Evolutionary conservation across 257 asterid genomes (phyloP).

Genomic region (Salvia hispanica): DNA sequence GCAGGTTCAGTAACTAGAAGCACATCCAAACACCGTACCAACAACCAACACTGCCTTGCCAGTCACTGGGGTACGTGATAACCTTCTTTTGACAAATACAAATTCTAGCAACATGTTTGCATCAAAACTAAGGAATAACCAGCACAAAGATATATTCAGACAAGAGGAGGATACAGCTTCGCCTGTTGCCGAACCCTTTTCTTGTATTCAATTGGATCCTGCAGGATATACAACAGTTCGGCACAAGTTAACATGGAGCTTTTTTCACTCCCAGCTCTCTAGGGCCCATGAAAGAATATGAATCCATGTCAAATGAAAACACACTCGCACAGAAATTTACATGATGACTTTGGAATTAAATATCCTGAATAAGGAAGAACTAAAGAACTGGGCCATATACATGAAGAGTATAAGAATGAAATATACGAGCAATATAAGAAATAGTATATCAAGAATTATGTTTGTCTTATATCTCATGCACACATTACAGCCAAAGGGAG

Average conservation of each 20-base stretch:
- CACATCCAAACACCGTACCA: slow-evolving; percentile 25
- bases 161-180: slow-evolving; percentile 70
- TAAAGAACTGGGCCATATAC: neutral
- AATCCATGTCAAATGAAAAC: neutral
- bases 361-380: no score
- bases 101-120: slow-evolving; percentile 17
- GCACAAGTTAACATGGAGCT: neutral
- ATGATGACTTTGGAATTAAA: no score
- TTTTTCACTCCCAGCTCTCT: no score
- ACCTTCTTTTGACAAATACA: slow-evolving; percentile 24
- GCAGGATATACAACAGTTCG: slow-evolving; percentile 34
- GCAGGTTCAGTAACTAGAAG: slow-evolving; percentile 30
- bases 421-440: no score
- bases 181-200: slow-evolving; percentile 80
- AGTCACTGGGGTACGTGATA: slow-evolving; percentile 10
- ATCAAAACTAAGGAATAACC: slow-evolving; percentile 13
- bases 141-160: slow-evolving; percentile 39
- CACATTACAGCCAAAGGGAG: neutral
- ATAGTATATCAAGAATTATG: neutral
- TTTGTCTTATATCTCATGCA: no score
- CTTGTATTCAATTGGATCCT: slow-evolving; percentile 82
- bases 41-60: slow-evolving; percentile 28
- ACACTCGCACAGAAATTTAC: no score
- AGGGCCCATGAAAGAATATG: neutral
- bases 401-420: neutral